phyloP scores from a whole-genome alignment of 805 yeast genomes.

The Cyberlindnera mycetangii region DNA sequence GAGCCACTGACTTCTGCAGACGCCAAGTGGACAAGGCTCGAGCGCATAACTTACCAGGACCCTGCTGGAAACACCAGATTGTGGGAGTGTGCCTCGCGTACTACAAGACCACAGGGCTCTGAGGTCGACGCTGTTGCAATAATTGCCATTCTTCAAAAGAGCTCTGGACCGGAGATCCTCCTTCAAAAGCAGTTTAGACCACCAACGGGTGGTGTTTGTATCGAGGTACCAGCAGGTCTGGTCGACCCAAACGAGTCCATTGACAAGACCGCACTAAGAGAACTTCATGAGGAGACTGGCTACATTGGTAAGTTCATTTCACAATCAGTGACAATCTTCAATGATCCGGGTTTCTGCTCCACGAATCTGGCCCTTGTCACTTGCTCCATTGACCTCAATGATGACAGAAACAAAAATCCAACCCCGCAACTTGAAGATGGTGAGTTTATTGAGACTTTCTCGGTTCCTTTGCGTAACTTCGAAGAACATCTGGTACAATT shows the following conservation, averaged over 20 bases:
- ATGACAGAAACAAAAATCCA: conserved; percentile 66
- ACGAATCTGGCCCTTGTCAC: conserved; percentile 81
- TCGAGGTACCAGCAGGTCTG: conserved; percentile 95
- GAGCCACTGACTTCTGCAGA: conserved; percentile 37
- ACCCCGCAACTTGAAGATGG: conserved; percentile 77
- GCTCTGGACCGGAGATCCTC: conserved; percentile 46
- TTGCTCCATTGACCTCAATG: conserved; percentile 69
- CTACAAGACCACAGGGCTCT: conserved; percentile 28
- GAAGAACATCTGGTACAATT: conserved; percentile 52
- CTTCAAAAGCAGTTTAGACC: conserved; percentile 92
- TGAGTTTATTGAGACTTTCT: conserved; percentile 89
- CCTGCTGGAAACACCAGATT: conserved; percentile 67
- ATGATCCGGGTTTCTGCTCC: conserved; percentile 89
- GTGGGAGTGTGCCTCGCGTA: conserved; percentile 84
- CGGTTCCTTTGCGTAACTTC: conserved; percentile 59
- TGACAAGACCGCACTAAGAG: conserved; percentile 81
- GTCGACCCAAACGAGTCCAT: conserved; percentile 80
- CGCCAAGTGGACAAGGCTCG: conserved; percentile 66
- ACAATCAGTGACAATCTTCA: conserved; percentile 49
- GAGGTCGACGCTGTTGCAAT: conserved; percentile 90
- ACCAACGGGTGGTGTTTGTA: conserved; percentile 82
- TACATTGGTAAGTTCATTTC: conserved; percentile 64
- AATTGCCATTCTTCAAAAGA: conserved; percentile 61
- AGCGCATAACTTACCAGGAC: conserved; percentile 66
- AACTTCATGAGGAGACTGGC: conserved; percentile 90